Base-by-base conservation (phyloP, 805 yeast genomes). In the Grigorovia humatica region DNA sequence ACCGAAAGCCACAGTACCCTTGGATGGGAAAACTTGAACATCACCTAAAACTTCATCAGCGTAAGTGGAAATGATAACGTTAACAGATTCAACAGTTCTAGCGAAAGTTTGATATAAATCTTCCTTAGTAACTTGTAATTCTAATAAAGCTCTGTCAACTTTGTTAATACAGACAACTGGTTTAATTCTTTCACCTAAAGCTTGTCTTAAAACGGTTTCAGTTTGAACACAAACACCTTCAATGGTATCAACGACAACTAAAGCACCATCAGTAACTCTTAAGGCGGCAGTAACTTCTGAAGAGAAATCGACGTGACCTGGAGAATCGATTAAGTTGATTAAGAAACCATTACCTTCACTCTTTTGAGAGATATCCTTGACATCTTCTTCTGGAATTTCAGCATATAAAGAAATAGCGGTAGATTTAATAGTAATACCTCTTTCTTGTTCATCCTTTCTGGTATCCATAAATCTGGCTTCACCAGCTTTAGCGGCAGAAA, bases 221-320 rank as follows among this genome's bases (percentile, higher is more conserved):
- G 99, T 91, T 82, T 91, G 99, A 73, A 93, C 98, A 85, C 98
- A 93, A 73, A 91, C 99, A 90, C 99, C 99, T 78, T 93, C 98
- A 74, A 91, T 90, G 79, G 95, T 84, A 78, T 93, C 98, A 72
- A 91, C 98, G 68, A 91, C 99, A 68, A 91, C 98, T 72, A 91
- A 82, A 73, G 99, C 98, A 89, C 99, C 99, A 74, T 91, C 99
- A 66, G 98, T 93, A 70, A 91, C 98, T 81, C 99, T 90, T 72
- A 91, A 85, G 77, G 99, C 99, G 68, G 98, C 98, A 71, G 98
- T 93, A 71, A 91, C 99, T 79, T 91, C 99, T 65, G 98, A 93
- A 60, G 97, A 89, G 90, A 91, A 91, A 80, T 91, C 99, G 83
- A 91, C 98, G 97, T 91, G 99, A 87, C 99, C 99, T 78, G 99